phyloP scores from a whole-genome alignment of 2,329 filamentous ascomycete species.

The Amylocarpus encephaloides region DNA sequence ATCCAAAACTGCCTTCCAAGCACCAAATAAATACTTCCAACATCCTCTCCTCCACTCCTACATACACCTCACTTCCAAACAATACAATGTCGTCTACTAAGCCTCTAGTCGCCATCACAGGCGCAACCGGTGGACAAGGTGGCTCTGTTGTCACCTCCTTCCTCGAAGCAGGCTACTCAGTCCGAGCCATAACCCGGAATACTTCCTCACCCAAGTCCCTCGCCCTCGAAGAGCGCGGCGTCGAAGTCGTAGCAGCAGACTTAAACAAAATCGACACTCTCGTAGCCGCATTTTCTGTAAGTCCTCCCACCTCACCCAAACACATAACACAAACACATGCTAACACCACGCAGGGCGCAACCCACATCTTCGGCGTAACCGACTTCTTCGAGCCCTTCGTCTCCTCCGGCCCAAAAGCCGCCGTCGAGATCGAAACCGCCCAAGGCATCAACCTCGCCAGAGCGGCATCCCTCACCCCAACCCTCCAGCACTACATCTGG shows the following conservation, averaged over 20 bases:
- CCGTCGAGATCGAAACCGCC: conserved; percentile 34
- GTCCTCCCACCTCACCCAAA: not conserved
- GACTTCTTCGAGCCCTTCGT: conserved; percentile 49
- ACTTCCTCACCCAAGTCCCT: conserved; percentile 35
- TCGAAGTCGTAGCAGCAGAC: conserved; percentile 39
- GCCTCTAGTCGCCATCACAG: conserved; percentile 33
- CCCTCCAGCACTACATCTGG: conserved; percentile 39
- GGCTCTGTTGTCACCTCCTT: conserved; percentile 41
- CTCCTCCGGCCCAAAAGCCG: conserved; percentile 28
- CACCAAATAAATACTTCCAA: too few relatives aligned
- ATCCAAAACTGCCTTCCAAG: too few relatives aligned
- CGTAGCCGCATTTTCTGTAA: conserved; percentile 34
- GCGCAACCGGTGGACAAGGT: conserved; percentile 44
- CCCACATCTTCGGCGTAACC: conserved; percentile 48
- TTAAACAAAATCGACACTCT: conserved; percentile 36
- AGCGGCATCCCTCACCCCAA: conserved; percentile 33
- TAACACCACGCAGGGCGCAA: conserved; percentile 32
- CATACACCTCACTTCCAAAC: too few relatives aligned
- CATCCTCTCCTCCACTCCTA: too few relatives aligned
- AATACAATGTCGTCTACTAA: too few relatives aligned
- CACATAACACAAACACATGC: not conserved
- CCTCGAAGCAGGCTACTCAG: conserved; percentile 34
- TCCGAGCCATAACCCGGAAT: conserved; percentile 42
- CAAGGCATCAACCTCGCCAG: conserved; percentile 41
- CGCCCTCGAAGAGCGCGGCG: conserved; percentile 34